Percentiles rank a stretch among this genome's conserved stretches.
Evolutionary conservation across 2,329 filamentous ascomycete genomes (phyloP).

Genomic region (Ascochyta pisi): DNA sequence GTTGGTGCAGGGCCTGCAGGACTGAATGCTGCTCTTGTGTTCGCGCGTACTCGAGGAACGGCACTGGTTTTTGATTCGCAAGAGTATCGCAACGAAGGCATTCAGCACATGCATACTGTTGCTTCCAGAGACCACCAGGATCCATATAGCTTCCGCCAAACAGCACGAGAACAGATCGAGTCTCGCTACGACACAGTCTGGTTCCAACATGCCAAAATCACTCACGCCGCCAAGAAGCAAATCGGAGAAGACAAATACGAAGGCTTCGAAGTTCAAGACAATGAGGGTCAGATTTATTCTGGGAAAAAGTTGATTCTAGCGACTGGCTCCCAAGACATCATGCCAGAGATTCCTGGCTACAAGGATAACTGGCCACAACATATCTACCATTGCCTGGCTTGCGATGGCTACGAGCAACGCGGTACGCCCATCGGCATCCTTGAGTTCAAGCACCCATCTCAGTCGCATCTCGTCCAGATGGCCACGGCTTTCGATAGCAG

Average conservation of each 20-base stretch:
- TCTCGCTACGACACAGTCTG: constrained; percentile 47
- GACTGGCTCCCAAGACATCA: constrained; percentile 60
- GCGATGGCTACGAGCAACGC: constrained; percentile 66
- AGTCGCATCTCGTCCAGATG: constrained; percentile 36
- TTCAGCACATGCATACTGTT: constrained; percentile 55
- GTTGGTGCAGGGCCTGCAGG: constrained; percentile 56
- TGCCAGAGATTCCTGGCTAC: constrained; percentile 61
- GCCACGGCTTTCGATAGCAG: constrained; percentile 32
- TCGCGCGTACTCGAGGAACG: constrained; percentile 50
- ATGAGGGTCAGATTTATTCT: constrained; percentile 51
- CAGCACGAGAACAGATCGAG: constrained; percentile 45
- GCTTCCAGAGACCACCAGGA: constrained; percentile 39
- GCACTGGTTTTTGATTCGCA: constrained; percentile 54
- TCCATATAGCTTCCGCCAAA: constrained; percentile 37
- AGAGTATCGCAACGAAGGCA: constrained; percentile 53
- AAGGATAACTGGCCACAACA: constrained; percentile 58
- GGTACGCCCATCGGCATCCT: constrained; percentile 47
- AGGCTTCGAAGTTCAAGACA: constrained; percentile 53
- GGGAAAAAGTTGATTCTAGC: constrained; percentile 64
- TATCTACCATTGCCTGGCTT: constrained; percentile 65
- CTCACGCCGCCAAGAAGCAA: constrained; percentile 29
- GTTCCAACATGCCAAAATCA: constrained; percentile 39
- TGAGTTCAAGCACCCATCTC: constrained; percentile 28
- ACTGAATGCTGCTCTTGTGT: constrained; percentile 49
- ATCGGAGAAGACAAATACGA: constrained; percentile 29